Evolutionary conservation across 2,329 filamentous ascomycete genomes (phyloP).

Genomic region (Grosmannia clavigera): DNA sequence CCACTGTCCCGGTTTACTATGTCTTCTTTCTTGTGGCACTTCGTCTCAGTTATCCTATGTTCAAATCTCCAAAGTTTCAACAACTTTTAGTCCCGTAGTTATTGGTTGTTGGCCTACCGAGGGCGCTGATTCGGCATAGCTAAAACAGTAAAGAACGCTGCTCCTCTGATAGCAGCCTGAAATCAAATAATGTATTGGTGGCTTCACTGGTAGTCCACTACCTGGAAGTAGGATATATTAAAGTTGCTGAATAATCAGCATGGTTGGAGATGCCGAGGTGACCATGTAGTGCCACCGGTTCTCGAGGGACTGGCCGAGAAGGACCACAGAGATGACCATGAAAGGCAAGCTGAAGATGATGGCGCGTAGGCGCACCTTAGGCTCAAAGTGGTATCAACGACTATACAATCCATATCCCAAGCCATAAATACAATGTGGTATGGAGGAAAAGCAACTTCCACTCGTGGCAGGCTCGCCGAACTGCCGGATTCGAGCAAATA

Average conservation of each 20-base stretch:
- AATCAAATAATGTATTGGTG: conserved; percentile 32
- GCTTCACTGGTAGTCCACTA: conserved; percentile 35
- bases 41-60: no score
- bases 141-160: conserved; percentile 16
- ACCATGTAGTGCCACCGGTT: conserved; percentile 39
- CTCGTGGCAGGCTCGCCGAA: no score
- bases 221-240: conserved; percentile 38
- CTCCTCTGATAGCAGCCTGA: conserved; percentile 28
- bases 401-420: no score
- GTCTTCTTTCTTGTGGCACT: no score
- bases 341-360: conserved; percentile 33
- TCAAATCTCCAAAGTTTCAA: no score
- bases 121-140: not conserved
- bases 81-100: no score
- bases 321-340: conserved; percentile 35
- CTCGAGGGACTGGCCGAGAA: conserved; percentile 40
- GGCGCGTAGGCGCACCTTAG: conserved; percentile 39
- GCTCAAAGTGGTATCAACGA: conserved; percentile 30
- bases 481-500: not conserved
- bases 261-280: conserved; percentile 25
- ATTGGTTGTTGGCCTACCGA: no score
- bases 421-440: no score
- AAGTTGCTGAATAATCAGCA: conserved; percentile 24
- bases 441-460: no score
- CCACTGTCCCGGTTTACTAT: no score